Evolutionary conservation across 257 asterid species (phyloP).

Genomic region (Capsicum baccatum): DNA sequence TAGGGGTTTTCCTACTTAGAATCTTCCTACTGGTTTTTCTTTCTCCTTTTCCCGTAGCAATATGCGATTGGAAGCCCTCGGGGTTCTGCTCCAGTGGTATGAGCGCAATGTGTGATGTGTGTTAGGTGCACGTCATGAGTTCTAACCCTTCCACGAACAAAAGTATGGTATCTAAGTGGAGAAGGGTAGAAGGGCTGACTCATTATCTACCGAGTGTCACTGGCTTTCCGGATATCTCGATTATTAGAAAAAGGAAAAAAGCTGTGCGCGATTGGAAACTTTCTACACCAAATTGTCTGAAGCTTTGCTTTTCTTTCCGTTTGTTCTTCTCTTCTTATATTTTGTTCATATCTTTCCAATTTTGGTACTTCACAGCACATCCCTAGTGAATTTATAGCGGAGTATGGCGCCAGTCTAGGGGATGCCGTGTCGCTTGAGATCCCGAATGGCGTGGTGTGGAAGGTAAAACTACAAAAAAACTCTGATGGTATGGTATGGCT

Average conservation of each 20-base stretch:
- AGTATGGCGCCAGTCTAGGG: not conserved
- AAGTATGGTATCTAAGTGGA: not conserved
- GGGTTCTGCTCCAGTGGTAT: not conserved
- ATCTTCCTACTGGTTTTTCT: not conserved
- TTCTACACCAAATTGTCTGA: not conserved
- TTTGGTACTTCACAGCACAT: not conserved
- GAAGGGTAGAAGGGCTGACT: not conserved
- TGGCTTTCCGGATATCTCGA: not conserved
- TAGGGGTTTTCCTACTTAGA: not conserved
- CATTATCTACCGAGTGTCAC: not conserved
- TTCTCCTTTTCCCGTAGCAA: not conserved
- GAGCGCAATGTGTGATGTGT: not conserved
- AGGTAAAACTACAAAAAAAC: not conserved
- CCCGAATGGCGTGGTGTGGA: slow-evolving; percentile 23
- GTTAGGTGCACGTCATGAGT: not conserved
- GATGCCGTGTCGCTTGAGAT: slow-evolving; percentile 13
- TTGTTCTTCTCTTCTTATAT: not conserved
- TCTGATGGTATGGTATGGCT: slow-evolving; percentile 26
- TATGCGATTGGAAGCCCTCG: not conserved
- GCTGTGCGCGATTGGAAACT: not conserved
- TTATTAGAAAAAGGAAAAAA: not conserved
- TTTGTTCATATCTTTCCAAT: not conserved
- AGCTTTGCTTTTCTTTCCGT: not conserved
- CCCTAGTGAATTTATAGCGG: not conserved
- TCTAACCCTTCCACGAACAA: not conserved